Percentiles rank a stretch among this genome's conserved stretches.
These are phyloP conservation scores for Cutaneotrichosporon dermatis DNA, from an alignment of 1,284 basidiomycete genomes.

Conservation along the genomic window DNA sequence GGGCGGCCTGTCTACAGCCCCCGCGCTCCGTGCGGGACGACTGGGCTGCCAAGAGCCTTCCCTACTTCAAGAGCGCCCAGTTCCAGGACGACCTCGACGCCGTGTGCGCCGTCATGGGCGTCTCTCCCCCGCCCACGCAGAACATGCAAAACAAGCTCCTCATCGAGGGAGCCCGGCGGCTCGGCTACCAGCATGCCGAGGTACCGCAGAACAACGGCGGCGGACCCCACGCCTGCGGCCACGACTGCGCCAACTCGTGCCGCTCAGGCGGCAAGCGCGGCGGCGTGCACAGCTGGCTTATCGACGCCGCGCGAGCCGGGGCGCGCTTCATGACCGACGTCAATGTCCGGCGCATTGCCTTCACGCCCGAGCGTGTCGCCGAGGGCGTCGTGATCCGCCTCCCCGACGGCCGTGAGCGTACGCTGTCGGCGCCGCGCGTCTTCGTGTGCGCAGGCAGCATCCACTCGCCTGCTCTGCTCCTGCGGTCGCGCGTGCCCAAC, in stretches of 20 bases:
- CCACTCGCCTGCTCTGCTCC: conserved; percentile 51
- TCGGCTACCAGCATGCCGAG: conserved; percentile 16
- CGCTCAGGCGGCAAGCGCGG: conserved; percentile 23
- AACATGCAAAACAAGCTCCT: conserved; percentile 23
- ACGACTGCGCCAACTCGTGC: conserved; percentile 19
- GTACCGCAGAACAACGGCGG: conserved; percentile 26
- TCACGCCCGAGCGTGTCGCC: conserved; percentile 25
- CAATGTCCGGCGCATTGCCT: conserved; percentile 46
- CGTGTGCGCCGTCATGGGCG: conserved; percentile 13
- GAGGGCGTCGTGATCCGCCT: conserved; percentile 25
- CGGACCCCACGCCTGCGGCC: conserved; percentile 4
- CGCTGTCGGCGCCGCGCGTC: conserved; percentile 44
- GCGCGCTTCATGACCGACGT: conserved; percentile 13
- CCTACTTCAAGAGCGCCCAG: conserved; percentile 10
- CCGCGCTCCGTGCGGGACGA: conserved; percentile 9
- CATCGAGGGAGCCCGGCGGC: conserved; percentile 25
- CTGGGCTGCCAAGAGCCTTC: conserved; percentile 7
- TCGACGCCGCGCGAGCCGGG: conserved; percentile 19
- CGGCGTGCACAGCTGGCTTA: conserved; percentile 17
- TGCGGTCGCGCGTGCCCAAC: conserved; percentile 49
- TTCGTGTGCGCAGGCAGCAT: conserved; percentile 49
- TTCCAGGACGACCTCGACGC: conserved; percentile 13
- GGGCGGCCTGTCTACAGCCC: conserved; percentile 47
- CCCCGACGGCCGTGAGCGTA: conserved; percentile 26
- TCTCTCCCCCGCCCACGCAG: conserved; percentile 19